phyloP scores from a whole-genome alignment of 768 basidiomycete species.

The Melanogaster broomeanus region DNA sequence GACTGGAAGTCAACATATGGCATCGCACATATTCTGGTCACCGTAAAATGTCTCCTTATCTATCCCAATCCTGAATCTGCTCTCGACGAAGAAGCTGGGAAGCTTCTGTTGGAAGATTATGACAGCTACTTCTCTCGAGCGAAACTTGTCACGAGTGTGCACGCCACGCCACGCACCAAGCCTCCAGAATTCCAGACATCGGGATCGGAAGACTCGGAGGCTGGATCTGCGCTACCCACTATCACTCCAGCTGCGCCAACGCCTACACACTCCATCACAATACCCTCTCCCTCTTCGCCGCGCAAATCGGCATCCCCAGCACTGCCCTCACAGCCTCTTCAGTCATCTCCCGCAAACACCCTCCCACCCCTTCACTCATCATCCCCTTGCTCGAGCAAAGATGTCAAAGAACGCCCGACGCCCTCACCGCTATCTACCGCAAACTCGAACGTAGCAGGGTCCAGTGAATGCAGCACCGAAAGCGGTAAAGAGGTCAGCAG shows the following conservation, averaged over 20 bases:
- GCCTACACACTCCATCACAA: slow-evolving; percentile 34
- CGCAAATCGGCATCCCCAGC: slow-evolving; percentile 47
- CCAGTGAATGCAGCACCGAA: slow-evolving; percentile 47
- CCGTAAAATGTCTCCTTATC: slow-evolving; percentile 93
- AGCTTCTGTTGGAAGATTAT: slow-evolving; percentile 87
- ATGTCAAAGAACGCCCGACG: slow-evolving; percentile 58
- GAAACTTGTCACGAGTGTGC: slow-evolving; percentile 86
- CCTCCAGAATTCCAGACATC: slow-evolving; percentile 72
- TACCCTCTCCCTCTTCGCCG: slow-evolving; percentile 41
- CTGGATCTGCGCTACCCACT: slow-evolving; percentile 13
- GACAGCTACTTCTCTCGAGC: slow-evolving; percentile 85
- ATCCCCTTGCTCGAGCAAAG: slow-evolving; percentile 29
- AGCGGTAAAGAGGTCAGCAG: slow-evolving; percentile 64
- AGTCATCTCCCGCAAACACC: slow-evolving; percentile 39
- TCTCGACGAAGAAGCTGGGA: slow-evolving; percentile 94
- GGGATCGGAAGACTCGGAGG: slow-evolving; percentile 27
- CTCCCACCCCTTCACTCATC: slow-evolving; percentile 41
- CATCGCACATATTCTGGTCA: slow-evolving; percentile 87
- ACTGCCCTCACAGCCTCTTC: slow-evolving; percentile 39
- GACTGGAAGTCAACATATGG: slow-evolving; percentile 95
- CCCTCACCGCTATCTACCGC: slow-evolving; percentile 72
- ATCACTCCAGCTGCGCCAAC: slow-evolving; percentile 20
- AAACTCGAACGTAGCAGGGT: slow-evolving; percentile 62
- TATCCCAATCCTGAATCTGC: slow-evolving; percentile 97
- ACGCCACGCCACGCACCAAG: slow-evolving; percentile 78